phyloP scores from a whole-genome alignment of 23 red algal species.

The Gracilaria gracilis region DNA sequence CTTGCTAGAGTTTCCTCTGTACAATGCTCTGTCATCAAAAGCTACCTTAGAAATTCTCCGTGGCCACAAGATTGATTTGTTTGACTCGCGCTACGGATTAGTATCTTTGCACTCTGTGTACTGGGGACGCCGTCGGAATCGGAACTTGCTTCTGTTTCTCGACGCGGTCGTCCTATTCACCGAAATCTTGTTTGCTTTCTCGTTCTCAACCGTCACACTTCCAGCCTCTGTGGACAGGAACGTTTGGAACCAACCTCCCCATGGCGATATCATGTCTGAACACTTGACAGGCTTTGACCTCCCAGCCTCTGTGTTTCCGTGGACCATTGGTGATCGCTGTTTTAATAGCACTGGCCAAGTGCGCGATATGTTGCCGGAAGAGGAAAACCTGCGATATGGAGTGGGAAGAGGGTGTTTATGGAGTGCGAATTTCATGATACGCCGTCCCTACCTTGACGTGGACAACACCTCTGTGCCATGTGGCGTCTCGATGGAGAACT shows the following conservation, averaged over 20 bases:
- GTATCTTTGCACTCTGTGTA: background rate
- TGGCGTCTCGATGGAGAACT: background rate
- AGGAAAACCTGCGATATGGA: background rate
- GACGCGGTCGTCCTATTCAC: background rate
- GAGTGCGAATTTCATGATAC: background rate
- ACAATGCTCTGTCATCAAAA: background rate
- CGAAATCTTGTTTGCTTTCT: background rate
- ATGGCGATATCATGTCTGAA: conserved; percentile 4
- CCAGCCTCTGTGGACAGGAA: background rate
- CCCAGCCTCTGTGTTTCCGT: background rate
- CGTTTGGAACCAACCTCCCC: background rate
- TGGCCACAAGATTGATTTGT: background rate
- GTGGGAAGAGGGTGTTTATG: background rate
- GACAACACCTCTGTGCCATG: background rate
- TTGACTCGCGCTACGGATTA: background rate
- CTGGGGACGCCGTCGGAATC: conserved; percentile 3
- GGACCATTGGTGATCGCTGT: background rate
- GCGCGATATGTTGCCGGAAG: background rate
- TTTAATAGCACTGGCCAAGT: background rate
- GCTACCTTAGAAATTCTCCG: conserved; percentile 2
- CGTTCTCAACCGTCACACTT: background rate
- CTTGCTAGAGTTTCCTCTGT: background rate
- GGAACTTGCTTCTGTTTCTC: background rate
- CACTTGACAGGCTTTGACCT: background rate
- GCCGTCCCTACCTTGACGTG: background rate